Percentiles rank a stretch among this genome's conserved stretches.
phyloP scores from a whole-genome alignment of 495 filamentous ascomycete species.

The Recurvomyces mirabilis region DNA sequence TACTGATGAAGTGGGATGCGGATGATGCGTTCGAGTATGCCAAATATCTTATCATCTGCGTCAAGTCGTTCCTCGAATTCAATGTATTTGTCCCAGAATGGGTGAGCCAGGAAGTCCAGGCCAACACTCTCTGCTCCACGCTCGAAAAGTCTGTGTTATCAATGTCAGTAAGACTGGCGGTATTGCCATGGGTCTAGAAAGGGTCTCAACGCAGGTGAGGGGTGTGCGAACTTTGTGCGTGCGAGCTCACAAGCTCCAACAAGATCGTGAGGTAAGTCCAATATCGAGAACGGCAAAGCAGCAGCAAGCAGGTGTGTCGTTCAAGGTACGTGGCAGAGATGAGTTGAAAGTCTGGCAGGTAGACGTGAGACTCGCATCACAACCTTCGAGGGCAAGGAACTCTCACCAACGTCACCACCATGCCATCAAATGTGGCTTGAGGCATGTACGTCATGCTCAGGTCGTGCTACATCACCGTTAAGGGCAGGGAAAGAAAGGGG shows the following conservation, averaged over 20 bases:
- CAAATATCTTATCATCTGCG: slow-evolving; percentile 75
- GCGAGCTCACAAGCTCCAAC: slow-evolving; percentile 10
- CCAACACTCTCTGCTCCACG: slow-evolving; percentile 76
- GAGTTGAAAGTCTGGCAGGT: slow-evolving; percentile 6
- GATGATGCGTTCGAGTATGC: slow-evolving; percentile 72
- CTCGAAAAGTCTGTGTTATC: slow-evolving; percentile 67
- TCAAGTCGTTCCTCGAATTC: slow-evolving; percentile 90
- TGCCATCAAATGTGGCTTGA: no score
- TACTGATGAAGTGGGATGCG: slow-evolving; percentile 96
- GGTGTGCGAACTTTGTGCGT: slow-evolving; percentile 24
- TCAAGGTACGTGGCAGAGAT: not conserved
- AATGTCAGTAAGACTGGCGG: slow-evolving; percentile 6
- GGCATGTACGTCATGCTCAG: no score
- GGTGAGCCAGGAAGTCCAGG: slow-evolving; percentile 85
- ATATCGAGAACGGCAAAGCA: no score
- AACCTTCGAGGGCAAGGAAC: slow-evolving; percentile 8
- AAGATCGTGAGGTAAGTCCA: not conserved
- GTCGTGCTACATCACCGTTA: slow-evolving; percentile 16
- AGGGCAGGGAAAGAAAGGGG: slow-evolving; percentile 52
- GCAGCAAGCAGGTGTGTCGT: not conserved
- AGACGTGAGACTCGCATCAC: slow-evolving; percentile 12
- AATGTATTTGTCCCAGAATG: slow-evolving; percentile 98
- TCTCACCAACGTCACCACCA: slow-evolving; percentile 7
- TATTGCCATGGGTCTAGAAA: not conserved
- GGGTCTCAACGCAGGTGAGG: slow-evolving; percentile 8